Conservation (phyloP, 2,329 filamentous ascomycete genomes). For the Diaporthe vexans region DNA sequence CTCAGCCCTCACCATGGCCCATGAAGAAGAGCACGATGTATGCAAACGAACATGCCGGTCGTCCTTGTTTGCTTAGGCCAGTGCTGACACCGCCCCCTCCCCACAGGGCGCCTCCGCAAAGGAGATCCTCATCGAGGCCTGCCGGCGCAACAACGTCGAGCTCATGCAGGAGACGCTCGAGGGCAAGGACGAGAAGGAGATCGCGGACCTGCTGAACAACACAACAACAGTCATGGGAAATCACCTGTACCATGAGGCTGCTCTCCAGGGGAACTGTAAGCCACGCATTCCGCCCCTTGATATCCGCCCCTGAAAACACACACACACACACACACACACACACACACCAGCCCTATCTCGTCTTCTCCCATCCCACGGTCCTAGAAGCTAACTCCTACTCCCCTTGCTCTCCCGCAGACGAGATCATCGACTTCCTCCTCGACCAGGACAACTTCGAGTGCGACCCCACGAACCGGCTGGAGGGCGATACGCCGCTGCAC, state of each 20-base stretch:
- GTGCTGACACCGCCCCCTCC: conserved; percentile 43
- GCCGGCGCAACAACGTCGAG: conserved; percentile 91
- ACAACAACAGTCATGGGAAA: conserved; percentile 90
- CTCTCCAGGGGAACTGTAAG: conserved; percentile 86
- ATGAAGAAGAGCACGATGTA: conserved; percentile 50
- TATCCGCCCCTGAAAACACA: neutral
- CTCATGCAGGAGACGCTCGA: conserved; percentile 83
- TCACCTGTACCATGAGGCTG: conserved; percentile 90
- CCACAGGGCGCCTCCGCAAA: conserved; percentile 83
- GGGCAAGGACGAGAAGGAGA: conserved; percentile 72
- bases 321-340: neutral
- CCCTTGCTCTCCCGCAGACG: conserved; percentile 64
- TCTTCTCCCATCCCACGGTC: neutral
- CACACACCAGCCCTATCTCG: neutral
- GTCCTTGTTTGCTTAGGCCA: conserved; percentile 1
- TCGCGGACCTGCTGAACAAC: conserved; percentile 85
- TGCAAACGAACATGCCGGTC: neutral
- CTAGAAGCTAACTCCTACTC: conserved; percentile 5
- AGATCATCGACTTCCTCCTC: conserved; percentile 84
- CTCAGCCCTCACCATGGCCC: conserved; percentile 34
- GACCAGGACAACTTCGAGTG: conserved; percentile 90
- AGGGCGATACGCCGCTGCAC: conserved; percentile 85
- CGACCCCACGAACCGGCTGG: conserved; percentile 79
- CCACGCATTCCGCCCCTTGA: conserved; percentile 43
- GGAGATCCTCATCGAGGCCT: conserved; percentile 92